These are phyloP conservation scores for Colletotrichum plurivorum DNA, from an alignment of 2,329 filamentous ascomycete species.

Conservation along the genomic window DNA sequence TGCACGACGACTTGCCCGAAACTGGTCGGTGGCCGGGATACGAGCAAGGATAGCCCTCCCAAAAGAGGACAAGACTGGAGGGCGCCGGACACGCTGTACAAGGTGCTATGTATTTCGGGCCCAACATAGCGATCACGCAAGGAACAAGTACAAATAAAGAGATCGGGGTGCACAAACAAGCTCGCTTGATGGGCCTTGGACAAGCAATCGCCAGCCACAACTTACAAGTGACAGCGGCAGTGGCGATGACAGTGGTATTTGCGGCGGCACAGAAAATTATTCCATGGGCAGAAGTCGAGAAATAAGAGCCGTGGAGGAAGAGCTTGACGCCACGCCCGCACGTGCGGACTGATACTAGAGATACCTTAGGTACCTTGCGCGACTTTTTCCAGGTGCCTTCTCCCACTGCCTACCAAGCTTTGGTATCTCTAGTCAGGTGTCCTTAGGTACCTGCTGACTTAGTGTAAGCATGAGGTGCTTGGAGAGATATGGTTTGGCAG, in stretches of 20 bases:
- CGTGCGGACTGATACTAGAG: constrained; percentile 1
- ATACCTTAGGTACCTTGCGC: no score
- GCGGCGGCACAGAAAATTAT: constrained; percentile 6
- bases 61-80: constrained; percentile 22
- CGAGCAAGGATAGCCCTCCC: constrained; percentile 21
- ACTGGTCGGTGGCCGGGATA: constrained; percentile 36
- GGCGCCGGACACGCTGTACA: not conserved
- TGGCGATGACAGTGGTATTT: not conserved
- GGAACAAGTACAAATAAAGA: constrained; percentile 1
- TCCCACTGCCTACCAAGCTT: not conserved
- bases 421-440: not conserved
- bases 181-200: not conserved
- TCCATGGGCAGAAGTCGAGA: not conserved
- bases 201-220: not conserved
- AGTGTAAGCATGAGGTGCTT: not conserved
- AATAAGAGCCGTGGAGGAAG: not conserved
- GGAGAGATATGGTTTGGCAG: not conserved
- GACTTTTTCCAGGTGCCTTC: no score
- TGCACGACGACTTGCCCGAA: constrained; percentile 33
- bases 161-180: not conserved
- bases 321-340: constrained; percentile 11
- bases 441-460: no score
- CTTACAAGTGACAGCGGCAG: not conserved
- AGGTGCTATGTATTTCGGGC: not conserved
- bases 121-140: not conserved